Conservation (phyloP, 1,284 basidiomycete species). For the Flammula alnicola region DNA sequence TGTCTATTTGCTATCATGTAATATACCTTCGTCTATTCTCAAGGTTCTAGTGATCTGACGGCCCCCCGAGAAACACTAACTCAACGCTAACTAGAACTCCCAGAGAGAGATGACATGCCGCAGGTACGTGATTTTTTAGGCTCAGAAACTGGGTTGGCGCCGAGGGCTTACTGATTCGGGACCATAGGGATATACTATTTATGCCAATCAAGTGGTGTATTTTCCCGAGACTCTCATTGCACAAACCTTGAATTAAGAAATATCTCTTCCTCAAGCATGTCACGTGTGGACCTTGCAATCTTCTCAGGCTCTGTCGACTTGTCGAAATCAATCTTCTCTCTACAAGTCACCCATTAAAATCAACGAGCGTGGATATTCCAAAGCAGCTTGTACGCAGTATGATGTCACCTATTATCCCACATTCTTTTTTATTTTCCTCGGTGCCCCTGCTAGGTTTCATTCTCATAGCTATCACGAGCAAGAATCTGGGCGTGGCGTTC, state of each 20-base stretch:
- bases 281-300: not conserved
- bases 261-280: not conserved
- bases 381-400: not conserved
- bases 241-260: no score
- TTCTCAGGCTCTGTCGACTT: slow-evolving; percentile 7
- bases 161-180: no score
- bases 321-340: not conserved
- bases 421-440: not conserved
- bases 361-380: slow-evolving; percentile 2
- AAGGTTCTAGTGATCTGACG: no score
- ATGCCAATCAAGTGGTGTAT: slow-evolving; percentile 2
- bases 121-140: slow-evolving; percentile 16
- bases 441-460: not conserved
- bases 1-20: no score
- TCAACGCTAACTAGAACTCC: not conserved
- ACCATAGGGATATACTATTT: slow-evolving; percentile 1
- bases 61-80: slow-evolving; percentile 7
- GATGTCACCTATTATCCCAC: not conserved
- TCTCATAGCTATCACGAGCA: no score
- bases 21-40: no score
- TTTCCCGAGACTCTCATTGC: slow-evolving; percentile 1
- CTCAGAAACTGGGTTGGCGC: slow-evolving; percentile 5
- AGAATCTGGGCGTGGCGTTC: no score
- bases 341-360: not conserved
- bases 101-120: not conserved